phyloP scores from a whole-genome alignment of 2,329 filamentous ascomycete genomes.

The Xylaria digitata region DNA sequence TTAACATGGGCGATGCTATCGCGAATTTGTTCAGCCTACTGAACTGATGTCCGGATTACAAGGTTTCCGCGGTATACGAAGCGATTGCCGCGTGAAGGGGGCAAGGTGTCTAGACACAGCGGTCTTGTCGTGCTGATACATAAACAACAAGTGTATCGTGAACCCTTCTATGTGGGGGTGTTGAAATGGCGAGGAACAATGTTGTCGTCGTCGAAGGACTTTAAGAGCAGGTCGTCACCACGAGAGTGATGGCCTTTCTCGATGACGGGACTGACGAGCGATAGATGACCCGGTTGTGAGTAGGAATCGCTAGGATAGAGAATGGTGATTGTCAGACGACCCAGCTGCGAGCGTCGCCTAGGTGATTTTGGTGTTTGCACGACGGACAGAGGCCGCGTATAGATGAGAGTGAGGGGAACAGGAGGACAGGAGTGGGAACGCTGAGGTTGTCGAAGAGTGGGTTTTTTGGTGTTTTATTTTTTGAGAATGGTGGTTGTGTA shows the following conservation, averaged over 20 bases:
- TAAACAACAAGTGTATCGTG: conserved; percentile 75
- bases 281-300: background rate
- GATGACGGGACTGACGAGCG: conserved; percentile 28
- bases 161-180: conserved; percentile 50
- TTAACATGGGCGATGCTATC: conserved; percentile 61
- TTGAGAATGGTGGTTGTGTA: conserved; percentile 22
- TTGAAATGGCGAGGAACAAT: conserved; percentile 34
- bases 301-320: conserved; percentile 23
- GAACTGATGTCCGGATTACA: conserved; percentile 89
- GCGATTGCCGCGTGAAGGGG: conserved; percentile 95
- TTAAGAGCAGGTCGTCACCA: conserved; percentile 35
- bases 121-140: conserved; percentile 96
- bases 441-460: conserved; percentile 28
- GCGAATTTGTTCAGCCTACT: conserved; percentile 80
- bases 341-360: conserved; percentile 12
- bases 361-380: conserved; percentile 9
- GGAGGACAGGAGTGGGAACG: conserved; percentile 1
- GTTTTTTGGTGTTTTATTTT: conserved; percentile 16
- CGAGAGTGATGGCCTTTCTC: conserved; percentile 27
- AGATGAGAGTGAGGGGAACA: conserved; percentile 15
- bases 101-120: conserved; percentile 88
- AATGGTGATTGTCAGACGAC: too few species aligned
- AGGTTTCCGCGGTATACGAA: conserved; percentile 95
- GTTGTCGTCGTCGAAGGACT: conserved; percentile 28
- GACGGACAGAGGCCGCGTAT: conserved; percentile 30